These are phyloP conservation scores for Neofusicoccum parvum DNA, from an alignment of 2,329 filamentous ascomycete species.

Conservation along the genomic window DNA sequence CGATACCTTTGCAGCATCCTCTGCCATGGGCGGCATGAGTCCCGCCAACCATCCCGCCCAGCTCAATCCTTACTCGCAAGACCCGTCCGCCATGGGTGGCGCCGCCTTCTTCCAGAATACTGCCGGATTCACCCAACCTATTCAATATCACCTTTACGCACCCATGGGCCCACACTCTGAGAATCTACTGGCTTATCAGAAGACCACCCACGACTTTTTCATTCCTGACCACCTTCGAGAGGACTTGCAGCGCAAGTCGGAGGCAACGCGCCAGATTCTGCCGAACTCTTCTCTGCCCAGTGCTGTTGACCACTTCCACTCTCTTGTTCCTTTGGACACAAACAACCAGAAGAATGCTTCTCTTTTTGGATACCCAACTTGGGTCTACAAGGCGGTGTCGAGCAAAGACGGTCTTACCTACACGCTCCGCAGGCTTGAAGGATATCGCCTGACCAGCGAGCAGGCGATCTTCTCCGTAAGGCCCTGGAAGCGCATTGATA, in stretches of 20 bases:
- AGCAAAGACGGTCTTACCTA: conserved; percentile 89
- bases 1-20: conserved; percentile 47
- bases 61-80: conserved; percentile 73
- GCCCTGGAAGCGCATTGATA: conserved; percentile 84
- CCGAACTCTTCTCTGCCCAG: conserved; percentile 76
- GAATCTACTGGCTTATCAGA: conserved; percentile 81
- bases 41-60: conserved; percentile 41
- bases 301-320: conserved; percentile 84
- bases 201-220: conserved; percentile 88
- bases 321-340: conserved; percentile 84
- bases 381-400: conserved; percentile 93
- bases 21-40: conserved; percentile 36
- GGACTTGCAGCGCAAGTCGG: conserved; percentile 84
- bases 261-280: conserved; percentile 81
- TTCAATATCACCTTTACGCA: conserved; percentile 89
- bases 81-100: conserved; percentile 62
- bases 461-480: conserved; percentile 84
- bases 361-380: conserved; percentile 85
- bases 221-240: conserved; percentile 83
- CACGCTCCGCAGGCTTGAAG: conserved; percentile 82
- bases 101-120: conserved; percentile 67
- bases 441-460: conserved; percentile 85
- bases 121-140: conserved; percentile 57
- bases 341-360: conserved; percentile 75
- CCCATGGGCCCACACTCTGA: conserved; percentile 81